A percentile compares a stretch with the other conserved stretches of the same genome.
Conservation (phyloP, 345 rosid species). For the Eucalyptus microcorys region DNA sequence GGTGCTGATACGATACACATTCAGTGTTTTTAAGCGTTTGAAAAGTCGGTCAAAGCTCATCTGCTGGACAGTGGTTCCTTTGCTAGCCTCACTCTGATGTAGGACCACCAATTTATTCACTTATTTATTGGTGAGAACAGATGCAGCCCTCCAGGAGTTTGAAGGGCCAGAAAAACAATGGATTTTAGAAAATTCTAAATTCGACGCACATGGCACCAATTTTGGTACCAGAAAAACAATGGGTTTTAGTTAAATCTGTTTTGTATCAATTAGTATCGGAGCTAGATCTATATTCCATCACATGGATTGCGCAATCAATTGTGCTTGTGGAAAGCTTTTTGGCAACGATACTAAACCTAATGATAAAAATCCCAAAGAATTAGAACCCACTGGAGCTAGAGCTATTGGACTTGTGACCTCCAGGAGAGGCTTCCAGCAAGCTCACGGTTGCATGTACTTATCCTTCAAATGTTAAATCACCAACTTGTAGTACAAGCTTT, state of each 20-base stretch:
- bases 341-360: neutral
- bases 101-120: neutral
- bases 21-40: neutral
- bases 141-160: neutral
- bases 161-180: neutral
- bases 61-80: neutral
- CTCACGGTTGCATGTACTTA: neutral
- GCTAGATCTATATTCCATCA: neutral
- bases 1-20: neutral
- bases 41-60: constrained; percentile 1
- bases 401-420: neutral
- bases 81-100: neutral
- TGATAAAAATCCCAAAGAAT: neutral
- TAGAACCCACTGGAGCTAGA: neutral
- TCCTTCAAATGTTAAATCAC: neutral
- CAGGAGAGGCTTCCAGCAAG: neutral
- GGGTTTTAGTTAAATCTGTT: neutral
- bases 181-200: neutral
- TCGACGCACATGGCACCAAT: neutral
- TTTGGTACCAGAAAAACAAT: neutral
- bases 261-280: neutral
- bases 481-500: neutral
- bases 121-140: neutral
- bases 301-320: neutral
- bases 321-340: neutral